Base-by-base conservation (phyloP, 2,329 filamentous ascomycete genomes). In the Coniochaeta sp. region DNA sequence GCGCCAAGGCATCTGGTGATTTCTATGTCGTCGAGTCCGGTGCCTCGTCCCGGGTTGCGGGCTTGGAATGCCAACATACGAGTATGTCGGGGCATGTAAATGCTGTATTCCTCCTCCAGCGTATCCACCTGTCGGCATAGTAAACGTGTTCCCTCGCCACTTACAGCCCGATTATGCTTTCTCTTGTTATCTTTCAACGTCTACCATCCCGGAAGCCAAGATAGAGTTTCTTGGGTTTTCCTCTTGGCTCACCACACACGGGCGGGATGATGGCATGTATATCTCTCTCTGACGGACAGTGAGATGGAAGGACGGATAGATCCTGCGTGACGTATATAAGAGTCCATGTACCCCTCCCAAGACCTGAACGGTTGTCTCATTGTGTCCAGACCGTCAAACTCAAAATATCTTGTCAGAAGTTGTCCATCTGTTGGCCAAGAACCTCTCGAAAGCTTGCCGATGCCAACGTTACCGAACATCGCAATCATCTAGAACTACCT, bases 401-500 rank as follows among this genome's bases (percentile, higher is more conserved):
- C 24, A 28, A n/a, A 52, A 26, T 28, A 14, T 28, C 6, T 22
- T n/a, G 31, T 14, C 47, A 31, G 14, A 9, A 24, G 24, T n/a
- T 52, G 24, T 31, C 14, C 31, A 52, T 19, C 43, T 24, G 19
- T 9, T 31, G 31, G 6, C 9, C 9, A 52, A 26, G 43, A 26
- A 7, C 17, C 22, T 17, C 9, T 28, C 14, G 19, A 28, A 44
- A 43, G 16, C 26, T 61, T 33, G 33, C 26, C 14, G 26, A 52
- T 44, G 16, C 43, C 44, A 58, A 28, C 56, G 47, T 26, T 58
- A 19, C 40, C 9, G n/a, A 60, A 36, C 56, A 33, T 50, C 52
- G 57, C 40, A 54, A 36, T 59, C 57, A 60, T 34, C 58, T 55
- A 50, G 47, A 62, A 58, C 60, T 31, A 59, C 58, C 14, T 33